These are phyloP conservation scores for Hortiboletus rubellus DNA, from an alignment of 1,284 basidiomycete species.

Conservation along the genomic window DNA sequence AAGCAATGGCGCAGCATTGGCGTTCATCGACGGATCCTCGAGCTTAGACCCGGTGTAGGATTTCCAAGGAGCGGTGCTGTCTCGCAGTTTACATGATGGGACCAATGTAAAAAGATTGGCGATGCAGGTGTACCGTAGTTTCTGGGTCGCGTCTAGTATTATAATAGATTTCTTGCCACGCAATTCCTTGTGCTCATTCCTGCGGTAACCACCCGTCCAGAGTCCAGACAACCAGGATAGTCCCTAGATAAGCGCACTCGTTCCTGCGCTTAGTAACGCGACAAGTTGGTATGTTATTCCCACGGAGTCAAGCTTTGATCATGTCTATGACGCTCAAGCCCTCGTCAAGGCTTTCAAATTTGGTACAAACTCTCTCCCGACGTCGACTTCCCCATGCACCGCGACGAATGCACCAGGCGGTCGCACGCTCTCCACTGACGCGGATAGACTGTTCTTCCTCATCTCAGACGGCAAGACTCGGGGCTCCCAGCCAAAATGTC, in stretches of 20 bases:
- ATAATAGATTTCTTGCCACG: conserved; percentile 10
- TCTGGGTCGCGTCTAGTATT: conserved; percentile 1
- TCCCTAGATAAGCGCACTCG: background rate
- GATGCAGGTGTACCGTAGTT: conserved; percentile 15
- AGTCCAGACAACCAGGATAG: conserved; percentile 21
- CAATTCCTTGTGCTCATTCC: background rate
- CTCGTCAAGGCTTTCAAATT: too few relatives aligned
- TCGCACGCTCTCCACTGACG: conserved; percentile 3
- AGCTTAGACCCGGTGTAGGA: conserved; percentile 18
- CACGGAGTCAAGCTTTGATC: background rate
- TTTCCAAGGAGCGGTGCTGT: conserved; percentile 2
- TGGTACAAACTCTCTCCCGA: background rate
- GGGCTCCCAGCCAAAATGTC: too few relatives aligned
- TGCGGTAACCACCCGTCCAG: conserved; percentile 1
- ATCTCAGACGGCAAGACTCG: too few relatives aligned
- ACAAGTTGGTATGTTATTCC: background rate
- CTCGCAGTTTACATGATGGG: background rate
- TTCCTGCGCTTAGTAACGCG: too few relatives aligned
- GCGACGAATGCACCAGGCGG: conserved; percentile 27
- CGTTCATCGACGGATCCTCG: background rate
- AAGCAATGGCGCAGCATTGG: conserved; percentile 1
- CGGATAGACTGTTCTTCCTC: background rate
- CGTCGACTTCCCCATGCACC: conserved; percentile 3
- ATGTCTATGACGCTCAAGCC: conserved; percentile 1
- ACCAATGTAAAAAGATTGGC: conserved; percentile 1